These are phyloP conservation scores for Tuber indicum DNA, from an alignment of 495 filamentous ascomycete species.

Conservation along the genomic window DNA sequence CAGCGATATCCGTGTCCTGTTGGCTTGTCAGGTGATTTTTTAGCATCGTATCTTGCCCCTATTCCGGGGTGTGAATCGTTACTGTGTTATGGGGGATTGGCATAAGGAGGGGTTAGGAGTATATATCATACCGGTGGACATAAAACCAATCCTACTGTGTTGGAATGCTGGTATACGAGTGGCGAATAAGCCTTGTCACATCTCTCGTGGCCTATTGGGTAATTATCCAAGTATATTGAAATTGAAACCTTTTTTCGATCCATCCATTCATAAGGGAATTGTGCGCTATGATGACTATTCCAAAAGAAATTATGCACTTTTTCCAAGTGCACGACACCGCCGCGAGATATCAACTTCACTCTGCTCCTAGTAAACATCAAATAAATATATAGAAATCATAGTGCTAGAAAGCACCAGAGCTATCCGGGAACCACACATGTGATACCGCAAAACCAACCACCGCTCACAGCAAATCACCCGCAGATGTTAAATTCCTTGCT, in stretches of 20 bases:
- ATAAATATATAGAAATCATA: not conserved
- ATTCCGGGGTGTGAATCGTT: not conserved
- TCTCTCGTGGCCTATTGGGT: too few species aligned
- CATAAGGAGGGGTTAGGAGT: not conserved
- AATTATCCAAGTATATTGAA: not conserved
- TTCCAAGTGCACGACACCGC: not conserved
- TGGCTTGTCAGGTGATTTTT: not conserved
- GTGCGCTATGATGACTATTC: not conserved
- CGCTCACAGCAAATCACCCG: not conserved
- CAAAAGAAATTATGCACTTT: not conserved
- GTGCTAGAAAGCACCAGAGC: not conserved
- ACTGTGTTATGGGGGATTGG: not conserved
- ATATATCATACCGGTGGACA: not conserved
- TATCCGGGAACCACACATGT: not conserved
- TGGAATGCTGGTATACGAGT: too few species aligned
- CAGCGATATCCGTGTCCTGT: not conserved
- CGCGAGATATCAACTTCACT: not conserved
- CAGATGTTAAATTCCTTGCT: not conserved
- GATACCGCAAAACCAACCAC: not conserved
- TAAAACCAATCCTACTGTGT: not conserved
- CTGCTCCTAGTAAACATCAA: not conserved
- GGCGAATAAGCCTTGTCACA: too few species aligned
- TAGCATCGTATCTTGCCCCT: not conserved
- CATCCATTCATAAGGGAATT: not conserved
- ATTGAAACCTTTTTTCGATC: not conserved